Base-by-base conservation (phyloP, 345 rosid species). In the Punica granatum region DNA sequence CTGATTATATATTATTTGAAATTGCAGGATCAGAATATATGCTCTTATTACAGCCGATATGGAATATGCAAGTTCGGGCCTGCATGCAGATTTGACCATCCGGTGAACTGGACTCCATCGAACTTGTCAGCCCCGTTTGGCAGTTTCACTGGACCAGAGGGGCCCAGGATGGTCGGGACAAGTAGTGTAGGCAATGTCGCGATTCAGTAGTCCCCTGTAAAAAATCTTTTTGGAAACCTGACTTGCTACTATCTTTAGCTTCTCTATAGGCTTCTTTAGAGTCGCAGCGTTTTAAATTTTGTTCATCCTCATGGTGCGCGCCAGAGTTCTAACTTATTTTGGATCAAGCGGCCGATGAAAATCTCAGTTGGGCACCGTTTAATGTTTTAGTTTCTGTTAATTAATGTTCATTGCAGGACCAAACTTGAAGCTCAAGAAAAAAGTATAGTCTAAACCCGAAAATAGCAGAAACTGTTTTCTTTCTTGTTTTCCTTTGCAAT, bases 41-140 rank as follows among this genome's bases (percentile, higher is more conserved):
- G 97, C 79, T 66, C 88, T 5, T 74, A 94, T 71, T 94, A 94
- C 84, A 91, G 86, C 77, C 89, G 98, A 32, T 91, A 94, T 58
- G 99, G 99, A 60, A 86, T 94, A 69, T 94, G 99, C 89, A 94
- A 91, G 81, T 94, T 84, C 33, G 99, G 99, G 8, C 98, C 97
- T 63, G 90, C 93, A 33, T 94, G 99, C 75, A 92, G 81, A 84
- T 89, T 81, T 76, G 80, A 92, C 73, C 98, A 92, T 77, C 97
- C 98, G 35, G 88, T 84, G 84, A 74, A 71, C 73, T 56, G 61
- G 61, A 56, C 61, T 56, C 61, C 61, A 26, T 56, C 61, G 7
- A 56, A 56, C 30, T 56, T 56, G 61, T 26, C 61, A 56, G 61
- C 61, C 34, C 61, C 61, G 28, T 56, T 56, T 18, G 8, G 61